Evolutionary conservation across 2,329 filamentous ascomycete species (phyloP).

Genomic region (Metarhizium guizhouense): DNA sequence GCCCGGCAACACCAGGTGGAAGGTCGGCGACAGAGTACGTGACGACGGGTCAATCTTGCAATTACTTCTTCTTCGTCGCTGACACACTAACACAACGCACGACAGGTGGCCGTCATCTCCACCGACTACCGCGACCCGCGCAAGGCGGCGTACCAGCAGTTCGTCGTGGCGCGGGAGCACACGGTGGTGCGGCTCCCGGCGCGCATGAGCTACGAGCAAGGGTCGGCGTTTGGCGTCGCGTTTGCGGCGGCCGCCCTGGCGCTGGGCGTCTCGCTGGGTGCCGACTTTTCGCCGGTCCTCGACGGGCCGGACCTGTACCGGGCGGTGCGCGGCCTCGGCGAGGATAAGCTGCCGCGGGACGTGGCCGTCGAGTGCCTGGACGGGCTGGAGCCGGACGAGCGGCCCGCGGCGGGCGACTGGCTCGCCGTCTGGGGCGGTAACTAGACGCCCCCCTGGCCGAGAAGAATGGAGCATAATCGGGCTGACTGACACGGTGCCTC

Average conservation of each 20-base stretch:
- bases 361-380: slow-evolving; percentile 54
- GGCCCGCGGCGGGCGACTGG: slow-evolving; percentile 55
- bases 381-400: slow-evolving; percentile 40
- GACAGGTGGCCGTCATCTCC: slow-evolving; percentile 51
- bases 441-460: too few species aligned
- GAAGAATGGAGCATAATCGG: background rate
- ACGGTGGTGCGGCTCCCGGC: slow-evolving; percentile 56
- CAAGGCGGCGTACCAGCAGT: slow-evolving; percentile 65
- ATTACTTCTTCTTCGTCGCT: too few species aligned
- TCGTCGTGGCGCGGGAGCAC: slow-evolving; percentile 54
- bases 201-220: slow-evolving; percentile 41
- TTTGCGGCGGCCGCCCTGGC: slow-evolving; percentile 61
- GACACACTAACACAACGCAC: too few species aligned
- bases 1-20: slow-evolving; percentile 34
- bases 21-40: slow-evolving; percentile 43
- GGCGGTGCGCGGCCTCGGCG: slow-evolving; percentile 37
- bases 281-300: slow-evolving; percentile 48
- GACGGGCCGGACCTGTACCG: slow-evolving; percentile 50
- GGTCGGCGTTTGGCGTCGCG: slow-evolving; percentile 58
- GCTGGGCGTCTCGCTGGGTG: slow-evolving; percentile 59
- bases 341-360: slow-evolving; percentile 46
- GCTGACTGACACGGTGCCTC: background rate
- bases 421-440: slow-evolving; percentile 64
- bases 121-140: slow-evolving; percentile 66
- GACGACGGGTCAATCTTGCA: background rate